Conservation (phyloP, 805 yeast species). For the Schizosaccharomyces osmophilus region DNA sequence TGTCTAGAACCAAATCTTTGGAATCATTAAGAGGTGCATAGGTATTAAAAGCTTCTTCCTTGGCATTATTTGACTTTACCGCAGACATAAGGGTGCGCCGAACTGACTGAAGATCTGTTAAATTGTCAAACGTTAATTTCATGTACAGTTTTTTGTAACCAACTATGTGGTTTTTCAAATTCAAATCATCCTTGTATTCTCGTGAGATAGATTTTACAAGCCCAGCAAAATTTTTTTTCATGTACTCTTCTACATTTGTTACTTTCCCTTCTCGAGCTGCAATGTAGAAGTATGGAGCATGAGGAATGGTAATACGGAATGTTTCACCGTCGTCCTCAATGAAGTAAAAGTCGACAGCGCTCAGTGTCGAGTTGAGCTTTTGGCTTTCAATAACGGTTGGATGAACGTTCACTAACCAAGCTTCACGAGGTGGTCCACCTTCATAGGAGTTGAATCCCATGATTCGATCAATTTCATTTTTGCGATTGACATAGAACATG, state of each 20-base stretch:
- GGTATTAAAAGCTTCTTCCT: constrained; percentile 38
- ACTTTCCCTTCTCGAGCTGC: constrained; percentile 34
- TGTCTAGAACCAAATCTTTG: constrained; percentile 6
- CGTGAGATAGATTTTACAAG: constrained; percentile 15
- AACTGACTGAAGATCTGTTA: constrained; percentile 49
- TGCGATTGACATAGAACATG: neutral
- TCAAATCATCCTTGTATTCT: constrained; percentile 1
- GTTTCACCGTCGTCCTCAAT: constrained; percentile 91
- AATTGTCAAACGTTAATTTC: constrained; percentile 49
- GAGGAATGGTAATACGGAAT: constrained; percentile 62
- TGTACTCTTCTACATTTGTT: constrained; percentile 63
- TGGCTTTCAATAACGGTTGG: constrained; percentile 30
- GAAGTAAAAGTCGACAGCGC: constrained; percentile 87
- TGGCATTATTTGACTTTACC: constrained; percentile 37
- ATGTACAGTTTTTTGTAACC: constrained; percentile 47
- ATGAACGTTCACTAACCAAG: constrained; percentile 92
- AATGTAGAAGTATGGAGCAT: constrained; percentile 69
- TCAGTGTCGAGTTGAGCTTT: constrained; percentile 36
- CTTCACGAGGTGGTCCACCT: constrained; percentile 43
- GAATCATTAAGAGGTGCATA: constrained; percentile 18
- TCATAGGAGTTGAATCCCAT: constrained; percentile 79
- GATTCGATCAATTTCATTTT: constrained; percentile 28
- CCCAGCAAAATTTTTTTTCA: constrained; percentile 42
- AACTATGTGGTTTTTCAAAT: constrained; percentile 50
- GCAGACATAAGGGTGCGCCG: constrained; percentile 47